Evolutionary conservation across 1,284 basidiomycete genomes (phyloP).

Genomic region (Chondrostereum purpureum): DNA sequence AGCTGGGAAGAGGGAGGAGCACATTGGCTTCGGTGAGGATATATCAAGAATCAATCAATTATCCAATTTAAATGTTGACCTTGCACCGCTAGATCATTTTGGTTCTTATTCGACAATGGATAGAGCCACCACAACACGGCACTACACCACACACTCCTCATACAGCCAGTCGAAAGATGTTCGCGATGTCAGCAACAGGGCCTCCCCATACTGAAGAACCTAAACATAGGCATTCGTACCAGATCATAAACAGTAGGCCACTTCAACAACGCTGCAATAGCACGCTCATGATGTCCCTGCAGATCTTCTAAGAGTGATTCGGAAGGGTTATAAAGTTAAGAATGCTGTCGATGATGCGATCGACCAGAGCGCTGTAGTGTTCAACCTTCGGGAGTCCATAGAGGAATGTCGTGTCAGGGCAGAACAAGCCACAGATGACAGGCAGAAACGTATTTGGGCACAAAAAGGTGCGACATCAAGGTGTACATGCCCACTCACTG

Average conservation of each 20-base stretch:
- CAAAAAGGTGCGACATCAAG: slow-evolving; percentile 65
- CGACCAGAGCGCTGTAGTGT: slow-evolving; percentile 79
- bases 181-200: slow-evolving; percentile 27
- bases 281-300: slow-evolving; percentile 6
- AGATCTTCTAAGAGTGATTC: slow-evolving; percentile 91
- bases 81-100: slow-evolving; percentile 63
- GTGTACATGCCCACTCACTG: background rate
- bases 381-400: slow-evolving; percentile 85
- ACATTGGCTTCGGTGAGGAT: slow-evolving; percentile 77
- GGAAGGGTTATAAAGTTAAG: slow-evolving; percentile 86
- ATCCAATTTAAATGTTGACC: background rate
- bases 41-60: background rate
- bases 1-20: slow-evolving; percentile 91
- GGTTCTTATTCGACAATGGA: slow-evolving; percentile 84
- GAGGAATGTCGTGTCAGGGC: slow-evolving; percentile 75
- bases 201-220: slow-evolving; percentile 16
- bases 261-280: background rate
- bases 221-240: slow-evolving; percentile 61
- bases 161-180: slow-evolving; percentile 26
- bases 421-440: slow-evolving; percentile 72
- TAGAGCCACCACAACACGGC: slow-evolving; percentile 39
- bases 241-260: slow-evolving; percentile 70
- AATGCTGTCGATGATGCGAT: slow-evolving; percentile 86
- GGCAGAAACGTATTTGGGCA: slow-evolving; percentile 56
- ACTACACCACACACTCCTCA: slow-evolving; percentile 32